Evolutionary conservation across 192 early-diverging fungal genomes (phyloP), one percentile per base, ranked within the genome.

Genomic region (Rhizoclosmatium globosum): DNA sequence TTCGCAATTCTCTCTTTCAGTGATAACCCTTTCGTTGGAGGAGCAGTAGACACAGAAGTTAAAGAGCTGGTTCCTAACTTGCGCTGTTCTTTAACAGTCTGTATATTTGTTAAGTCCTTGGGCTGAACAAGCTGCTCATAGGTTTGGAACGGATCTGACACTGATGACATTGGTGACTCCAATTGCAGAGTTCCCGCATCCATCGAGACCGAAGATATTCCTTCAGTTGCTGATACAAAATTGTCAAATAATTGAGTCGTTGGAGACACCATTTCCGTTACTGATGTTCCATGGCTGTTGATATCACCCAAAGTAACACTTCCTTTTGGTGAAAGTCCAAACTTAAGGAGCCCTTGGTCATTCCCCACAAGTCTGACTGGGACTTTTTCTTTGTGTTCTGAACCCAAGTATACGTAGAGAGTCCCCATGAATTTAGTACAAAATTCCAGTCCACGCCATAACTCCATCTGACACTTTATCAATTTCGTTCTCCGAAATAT

Each of bases 361-460:
- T 68, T 42, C 11, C 43, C n/a, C 67, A 42, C 67, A 43, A 68
- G 41, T 57, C 47, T 21, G 13, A 39, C 50, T 57, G n/a, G 19
- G 47, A 71, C 4, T 57, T 57, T 50, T 43, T 11, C n/a, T 23
- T 74, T 44, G 62, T 74, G 61, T 64, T 74, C 23, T 6, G 59
- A 62, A 42, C 41, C 73, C 43, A 74, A 45, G 44, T 64, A 74
- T 11, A 74, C 15, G 62, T 74, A 74, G 58, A 74, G 31, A 2
- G 73, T 64, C 31, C 73, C 61, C n/a, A 64, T 64, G 42, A 74
- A 74, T 64, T 64, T 74, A 4, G 73, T 74, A 11, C 59, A 74
- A 58, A 58, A 74, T 74, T 60, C 57, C 61, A 74, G 60, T 19
- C 73, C 73, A n/a, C 60, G 15, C 56, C 73, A 74, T 15, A 74